A percentile compares a stretch with the other conserved stretches of the same genome.
These are phyloP conservation scores for Erysimum pusillum DNA, from an alignment of 441 rosid species.

Conservation along the genomic window DNA sequence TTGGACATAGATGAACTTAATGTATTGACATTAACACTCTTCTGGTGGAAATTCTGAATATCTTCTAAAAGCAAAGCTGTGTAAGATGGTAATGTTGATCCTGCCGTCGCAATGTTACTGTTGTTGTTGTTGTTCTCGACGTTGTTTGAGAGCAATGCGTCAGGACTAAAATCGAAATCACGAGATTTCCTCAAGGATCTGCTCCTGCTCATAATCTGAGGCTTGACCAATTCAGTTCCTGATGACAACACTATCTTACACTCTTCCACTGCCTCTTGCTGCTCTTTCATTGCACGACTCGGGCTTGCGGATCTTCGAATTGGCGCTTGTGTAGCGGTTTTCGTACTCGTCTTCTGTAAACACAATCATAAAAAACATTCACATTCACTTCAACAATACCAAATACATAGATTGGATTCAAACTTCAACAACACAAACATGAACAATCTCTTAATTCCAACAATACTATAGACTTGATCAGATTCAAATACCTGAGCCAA, in stretches of 20 bases:
- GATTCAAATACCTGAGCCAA: slow-evolving; percentile 51
- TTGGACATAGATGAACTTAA: slow-evolving; percentile 65
- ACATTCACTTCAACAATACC: not conserved
- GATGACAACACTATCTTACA: slow-evolving; percentile 35
- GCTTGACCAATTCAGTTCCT: slow-evolving; percentile 42
- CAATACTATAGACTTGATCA: not conserved
- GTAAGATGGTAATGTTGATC: slow-evolving; percentile 52
- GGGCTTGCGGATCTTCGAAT: slow-evolving; percentile 41
- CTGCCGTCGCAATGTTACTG: slow-evolving; percentile 33
- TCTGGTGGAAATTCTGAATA: slow-evolving; percentile 87
- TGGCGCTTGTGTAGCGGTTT: slow-evolving; percentile 24
- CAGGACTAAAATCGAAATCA: slow-evolving; percentile 74
- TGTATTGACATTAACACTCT: slow-evolving; percentile 40
- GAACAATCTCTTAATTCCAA: not conserved
- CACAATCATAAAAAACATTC: not conserved
- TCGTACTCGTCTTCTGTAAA: slow-evolving; percentile 47
- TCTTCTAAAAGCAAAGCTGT: slow-evolving; percentile 78
- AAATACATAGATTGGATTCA: not conserved
- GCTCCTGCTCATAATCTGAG: slow-evolving; percentile 63
- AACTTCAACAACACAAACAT: slow-evolving; percentile 45
- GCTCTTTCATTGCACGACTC: slow-evolving; percentile 48
- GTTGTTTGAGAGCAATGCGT: slow-evolving; percentile 51
- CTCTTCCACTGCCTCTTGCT: slow-evolving; percentile 54
- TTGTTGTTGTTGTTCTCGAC: slow-evolving; percentile 15
- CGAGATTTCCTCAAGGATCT: slow-evolving; percentile 78